Percentiles rank a stretch among this genome's conserved stretches.
These are phyloP conservation scores for Nakazawaea sp. DNA, from an alignment of 805 yeast species.

Conservation along the genomic window DNA sequence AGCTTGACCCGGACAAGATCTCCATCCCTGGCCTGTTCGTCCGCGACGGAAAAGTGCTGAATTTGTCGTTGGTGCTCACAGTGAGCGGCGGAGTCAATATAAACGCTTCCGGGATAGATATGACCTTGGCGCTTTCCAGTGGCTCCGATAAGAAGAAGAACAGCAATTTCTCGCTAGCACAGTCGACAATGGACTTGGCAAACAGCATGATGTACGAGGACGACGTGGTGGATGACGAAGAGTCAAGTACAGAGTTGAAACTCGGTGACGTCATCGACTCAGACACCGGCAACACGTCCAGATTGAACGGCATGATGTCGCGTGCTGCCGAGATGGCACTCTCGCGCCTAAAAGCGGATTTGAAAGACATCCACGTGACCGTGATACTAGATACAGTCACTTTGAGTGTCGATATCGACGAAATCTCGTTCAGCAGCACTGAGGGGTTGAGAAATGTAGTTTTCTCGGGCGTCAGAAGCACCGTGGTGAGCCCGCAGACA, in stretches of 20 bases:
- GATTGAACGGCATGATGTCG: constrained; percentile 50
- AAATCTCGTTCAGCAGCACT: constrained; percentile 27
- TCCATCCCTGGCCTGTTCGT: constrained; percentile 57
- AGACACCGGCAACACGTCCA: constrained; percentile 9
- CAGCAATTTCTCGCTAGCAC: constrained; percentile 46
- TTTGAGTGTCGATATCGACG: constrained; percentile 25
- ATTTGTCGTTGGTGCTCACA: constrained; percentile 51
- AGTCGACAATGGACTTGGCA: constrained; percentile 72
- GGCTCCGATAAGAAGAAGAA: constrained; percentile 11
- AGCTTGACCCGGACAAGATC: constrained; percentile 66
- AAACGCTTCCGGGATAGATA: constrained; percentile 46
- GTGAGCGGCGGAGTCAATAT: constrained; percentile 68
- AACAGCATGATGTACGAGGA: constrained; percentile 36
- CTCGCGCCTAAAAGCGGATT: constrained; percentile 47
- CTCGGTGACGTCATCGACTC: neutral
- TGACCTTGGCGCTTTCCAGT: constrained; percentile 33
- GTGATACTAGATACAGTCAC: constrained; percentile 40
- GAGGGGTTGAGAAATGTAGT: constrained; percentile 39
- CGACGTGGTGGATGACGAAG: constrained; percentile 25
- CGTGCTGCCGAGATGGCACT: constrained; percentile 64
- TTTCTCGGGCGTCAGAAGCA: constrained; percentile 32
- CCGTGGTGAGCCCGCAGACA: constrained; percentile 33
- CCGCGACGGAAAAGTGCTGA: constrained; percentile 53
- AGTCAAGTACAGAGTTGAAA: constrained; percentile 12
- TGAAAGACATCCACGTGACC: constrained; percentile 39